phyloP scores from a whole-genome alignment of 2,329 filamentous ascomycete species.

The Exophiala bonariae region DNA sequence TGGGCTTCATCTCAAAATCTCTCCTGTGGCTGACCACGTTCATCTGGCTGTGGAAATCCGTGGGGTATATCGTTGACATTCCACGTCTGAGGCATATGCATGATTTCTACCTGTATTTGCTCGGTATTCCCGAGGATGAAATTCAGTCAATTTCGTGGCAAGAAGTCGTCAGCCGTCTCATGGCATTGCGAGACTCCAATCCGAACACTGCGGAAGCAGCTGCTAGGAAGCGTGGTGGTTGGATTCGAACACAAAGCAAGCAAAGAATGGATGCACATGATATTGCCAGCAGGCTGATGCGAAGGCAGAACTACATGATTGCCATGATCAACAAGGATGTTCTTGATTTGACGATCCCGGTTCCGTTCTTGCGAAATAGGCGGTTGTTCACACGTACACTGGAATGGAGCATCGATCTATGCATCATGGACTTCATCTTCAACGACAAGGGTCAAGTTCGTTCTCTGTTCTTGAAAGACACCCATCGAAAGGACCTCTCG shows the following conservation, averaged over 20 bases:
- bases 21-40: slow-evolving; percentile 82
- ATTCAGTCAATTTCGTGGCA: slow-evolving; percentile 97
- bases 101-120: slow-evolving; percentile 79
- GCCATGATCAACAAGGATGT: slow-evolving; percentile 97
- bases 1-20: slow-evolving; percentile 75
- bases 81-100: slow-evolving; percentile 74
- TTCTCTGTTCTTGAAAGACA: slow-evolving; percentile 80
- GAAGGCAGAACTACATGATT: slow-evolving; percentile 94
- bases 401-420: slow-evolving; percentile 88
- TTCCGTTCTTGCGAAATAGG: slow-evolving; percentile 77
- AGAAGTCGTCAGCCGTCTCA: slow-evolving; percentile 80
- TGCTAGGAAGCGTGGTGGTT: slow-evolving; percentile 59
- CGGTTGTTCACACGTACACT: slow-evolving; percentile 87
- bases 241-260: slow-evolving; percentile 81
- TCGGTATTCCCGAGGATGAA: slow-evolving; percentile 80
- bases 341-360: slow-evolving; percentile 77
- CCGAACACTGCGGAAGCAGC: slow-evolving; percentile 72
- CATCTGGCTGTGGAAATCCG: slow-evolving; percentile 78
- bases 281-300: slow-evolving; percentile 95
- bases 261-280: slow-evolving; percentile 94
- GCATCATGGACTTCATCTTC: slow-evolving; percentile 91
- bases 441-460: slow-evolving; percentile 85
- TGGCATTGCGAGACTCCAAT: slow-evolving; percentile 80
- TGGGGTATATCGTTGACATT: slow-evolving; percentile 72
- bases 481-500: slow-evolving; percentile 75